Evolutionary conservation across 306 rosid genomes (phyloP).

Genomic region (Pachyrhizus erosus): DNA sequence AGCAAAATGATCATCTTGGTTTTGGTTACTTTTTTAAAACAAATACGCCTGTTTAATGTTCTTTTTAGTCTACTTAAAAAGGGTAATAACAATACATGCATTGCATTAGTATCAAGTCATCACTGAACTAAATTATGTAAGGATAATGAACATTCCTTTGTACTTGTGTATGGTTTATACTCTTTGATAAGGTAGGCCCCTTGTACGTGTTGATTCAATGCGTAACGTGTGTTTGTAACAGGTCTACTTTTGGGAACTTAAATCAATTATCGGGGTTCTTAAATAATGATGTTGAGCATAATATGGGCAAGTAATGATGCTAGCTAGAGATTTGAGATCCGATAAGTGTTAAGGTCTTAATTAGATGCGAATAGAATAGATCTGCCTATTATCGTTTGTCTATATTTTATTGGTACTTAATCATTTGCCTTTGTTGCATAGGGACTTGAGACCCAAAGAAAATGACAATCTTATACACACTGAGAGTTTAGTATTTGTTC

Average conservation of each 20-base stretch:
- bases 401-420: slow-evolving; percentile 2
- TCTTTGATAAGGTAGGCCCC: slow-evolving; percentile 39
- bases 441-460: background rate
- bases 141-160: slow-evolving; percentile 33
- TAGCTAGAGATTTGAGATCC: slow-evolving; percentile 13
- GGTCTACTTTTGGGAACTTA: slow-evolving; percentile 14
- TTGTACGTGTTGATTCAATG: slow-evolving; percentile 35
- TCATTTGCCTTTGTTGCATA: slow-evolving; percentile 28
- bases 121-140: background rate
- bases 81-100: background rate
- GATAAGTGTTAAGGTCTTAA: background rate
- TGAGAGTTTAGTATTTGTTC: slow-evolving; percentile 5
- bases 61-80: slow-evolving; percentile 2
- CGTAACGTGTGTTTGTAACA: slow-evolving; percentile 20
- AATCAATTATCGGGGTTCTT: slow-evolving; percentile 5
- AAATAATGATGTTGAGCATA: slow-evolving; percentile 47
- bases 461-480: slow-evolving; percentile 22
- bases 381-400: background rate
- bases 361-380: background rate
- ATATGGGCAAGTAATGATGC: slow-evolving; percentile 39
- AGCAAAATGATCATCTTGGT: background rate
- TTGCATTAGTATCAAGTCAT: slow-evolving; percentile 6
- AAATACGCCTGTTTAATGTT: background rate
- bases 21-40: background rate
- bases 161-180: slow-evolving; percentile 24